Evolutionary conservation across 345 rosid genomes (phyloP).

Genomic region (Leavenworthia alabamica): DNA sequence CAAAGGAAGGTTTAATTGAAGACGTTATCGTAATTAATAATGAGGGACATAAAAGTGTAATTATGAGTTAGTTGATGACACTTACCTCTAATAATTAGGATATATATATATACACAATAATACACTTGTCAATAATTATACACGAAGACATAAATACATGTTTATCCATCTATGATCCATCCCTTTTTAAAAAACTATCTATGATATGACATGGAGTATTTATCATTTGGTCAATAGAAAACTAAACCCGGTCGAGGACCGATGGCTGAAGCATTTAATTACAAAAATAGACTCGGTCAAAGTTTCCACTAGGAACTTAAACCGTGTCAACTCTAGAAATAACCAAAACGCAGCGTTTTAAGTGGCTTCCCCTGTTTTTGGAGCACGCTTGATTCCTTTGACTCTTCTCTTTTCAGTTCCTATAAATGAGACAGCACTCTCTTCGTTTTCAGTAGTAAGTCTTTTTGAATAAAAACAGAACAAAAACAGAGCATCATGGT

Average conservation of each 20-base stretch:
- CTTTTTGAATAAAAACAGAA: background rate
- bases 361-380: background rate
- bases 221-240: slow-evolving; percentile 5
- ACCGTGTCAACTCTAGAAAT: background rate
- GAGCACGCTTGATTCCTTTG: background rate
- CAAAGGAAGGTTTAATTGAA: background rate
- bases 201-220: background rate
- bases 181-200: background rate
- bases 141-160: slow-evolving; percentile 19
- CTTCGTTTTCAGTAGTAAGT: background rate
- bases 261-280: background rate
- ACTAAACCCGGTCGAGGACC: slow-evolving; percentile 1
- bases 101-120: background rate
- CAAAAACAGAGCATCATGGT: slow-evolving; percentile 18
- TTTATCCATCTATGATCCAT: background rate
- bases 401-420: background rate
- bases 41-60: background rate
- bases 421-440: slow-evolving; percentile 5
- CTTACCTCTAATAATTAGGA: slow-evolving; percentile 10
- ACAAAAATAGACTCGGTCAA: background rate
- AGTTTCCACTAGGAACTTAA: background rate
- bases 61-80: slow-evolving; percentile 8
- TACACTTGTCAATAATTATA: background rate
- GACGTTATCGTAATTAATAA: slow-evolving; percentile 3
- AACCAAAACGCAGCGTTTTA: slow-evolving; percentile 5